Conservation (phyloP, 2,329 filamentous ascomycete genomes). For the Colletotrichum zoysiae region DNA sequence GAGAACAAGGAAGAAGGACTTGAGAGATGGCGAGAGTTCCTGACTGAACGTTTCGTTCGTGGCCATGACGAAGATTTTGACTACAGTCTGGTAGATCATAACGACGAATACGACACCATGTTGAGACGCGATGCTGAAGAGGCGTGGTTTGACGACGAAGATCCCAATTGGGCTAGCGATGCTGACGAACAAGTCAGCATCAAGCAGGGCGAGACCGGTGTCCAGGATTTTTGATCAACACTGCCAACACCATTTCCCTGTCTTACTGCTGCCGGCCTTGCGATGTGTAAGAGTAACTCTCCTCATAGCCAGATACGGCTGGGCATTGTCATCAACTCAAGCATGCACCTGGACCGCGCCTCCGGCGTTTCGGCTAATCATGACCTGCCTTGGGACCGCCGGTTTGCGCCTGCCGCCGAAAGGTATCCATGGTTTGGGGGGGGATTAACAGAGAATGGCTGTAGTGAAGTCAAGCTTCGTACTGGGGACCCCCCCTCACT, state of each 20-base stretch:
- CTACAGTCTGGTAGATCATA: constrained; percentile 77
- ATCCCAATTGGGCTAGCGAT: constrained; percentile 73
- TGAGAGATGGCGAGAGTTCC: constrained; percentile 77
- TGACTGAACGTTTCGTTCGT: constrained; percentile 79
- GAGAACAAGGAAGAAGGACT: constrained; percentile 74
- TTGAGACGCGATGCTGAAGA: constrained; percentile 75
- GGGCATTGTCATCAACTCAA: background rate
- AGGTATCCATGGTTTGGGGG: no score
- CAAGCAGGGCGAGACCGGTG: constrained; percentile 71
- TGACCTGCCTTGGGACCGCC: background rate
- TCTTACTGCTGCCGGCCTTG: background rate
- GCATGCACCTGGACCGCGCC: background rate
- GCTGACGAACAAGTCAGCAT: constrained; percentile 50
- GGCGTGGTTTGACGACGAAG: constrained; percentile 84
- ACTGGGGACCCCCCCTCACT: background rate
- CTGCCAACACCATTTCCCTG: background rate
- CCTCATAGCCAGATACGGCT: background rate
- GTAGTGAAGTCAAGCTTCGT: background rate
- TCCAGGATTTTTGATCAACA: constrained; percentile 75
- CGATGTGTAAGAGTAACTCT: background rate
- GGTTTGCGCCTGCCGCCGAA: background rate
- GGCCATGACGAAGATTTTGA: constrained; percentile 85
- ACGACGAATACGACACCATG: constrained; percentile 77
- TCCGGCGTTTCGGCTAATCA: constrained; percentile 7
- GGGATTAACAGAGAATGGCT: background rate